phyloP scores from a whole-genome alignment of 208 protist species.

The Herpetomonas samuelpessoai region DNA sequence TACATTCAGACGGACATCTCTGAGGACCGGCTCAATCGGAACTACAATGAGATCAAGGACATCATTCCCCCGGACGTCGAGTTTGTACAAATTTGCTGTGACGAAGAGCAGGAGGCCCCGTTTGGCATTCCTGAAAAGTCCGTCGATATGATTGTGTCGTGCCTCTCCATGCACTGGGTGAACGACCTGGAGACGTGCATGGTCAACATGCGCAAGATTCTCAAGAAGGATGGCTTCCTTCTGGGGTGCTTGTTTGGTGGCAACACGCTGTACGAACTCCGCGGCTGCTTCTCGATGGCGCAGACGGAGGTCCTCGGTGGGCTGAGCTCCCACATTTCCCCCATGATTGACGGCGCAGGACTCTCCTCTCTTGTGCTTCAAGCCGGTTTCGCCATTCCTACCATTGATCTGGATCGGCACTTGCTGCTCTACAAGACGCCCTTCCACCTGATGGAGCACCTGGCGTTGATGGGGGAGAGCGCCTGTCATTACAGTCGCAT shows the following conservation, averaged over 20 bases:
- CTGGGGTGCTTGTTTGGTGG: conserved; percentile 87
- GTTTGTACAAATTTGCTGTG: conserved; percentile 89
- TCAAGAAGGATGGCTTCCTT: conserved; percentile 89
- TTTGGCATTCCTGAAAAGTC: conserved; percentile 80
- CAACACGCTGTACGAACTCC: conserved; percentile 91
- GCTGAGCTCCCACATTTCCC: conserved; percentile 86
- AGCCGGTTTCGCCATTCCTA: conserved; percentile 85
- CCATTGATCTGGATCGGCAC: conserved; percentile 90
- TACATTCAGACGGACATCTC: conserved; percentile 92
- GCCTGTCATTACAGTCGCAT: conserved; percentile 71
- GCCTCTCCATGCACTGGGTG: conserved; percentile 90
- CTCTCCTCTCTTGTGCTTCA: conserved; percentile 85
- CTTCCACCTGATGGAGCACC: conserved; percentile 90
- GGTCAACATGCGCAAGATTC: conserved; percentile 70
- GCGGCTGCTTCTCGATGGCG: conserved; percentile 81
- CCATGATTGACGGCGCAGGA: conserved; percentile 85
- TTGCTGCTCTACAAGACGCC: conserved; percentile 85
- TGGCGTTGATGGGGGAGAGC: conserved; percentile 86
- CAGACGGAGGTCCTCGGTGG: conserved; percentile 87
- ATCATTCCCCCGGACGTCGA: conserved; percentile 75
- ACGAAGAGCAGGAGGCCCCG: conserved; percentile 72
- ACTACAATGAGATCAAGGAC: conserved; percentile 84
- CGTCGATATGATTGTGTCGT: conserved; percentile 89
- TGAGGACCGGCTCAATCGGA: conserved; percentile 78
- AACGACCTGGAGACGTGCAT: conserved; percentile 86